These are phyloP conservation scores for Phyllosticta paracitricarpa DNA, from an alignment of 2,329 filamentous ascomycete genomes.

Conservation along the genomic window DNA sequence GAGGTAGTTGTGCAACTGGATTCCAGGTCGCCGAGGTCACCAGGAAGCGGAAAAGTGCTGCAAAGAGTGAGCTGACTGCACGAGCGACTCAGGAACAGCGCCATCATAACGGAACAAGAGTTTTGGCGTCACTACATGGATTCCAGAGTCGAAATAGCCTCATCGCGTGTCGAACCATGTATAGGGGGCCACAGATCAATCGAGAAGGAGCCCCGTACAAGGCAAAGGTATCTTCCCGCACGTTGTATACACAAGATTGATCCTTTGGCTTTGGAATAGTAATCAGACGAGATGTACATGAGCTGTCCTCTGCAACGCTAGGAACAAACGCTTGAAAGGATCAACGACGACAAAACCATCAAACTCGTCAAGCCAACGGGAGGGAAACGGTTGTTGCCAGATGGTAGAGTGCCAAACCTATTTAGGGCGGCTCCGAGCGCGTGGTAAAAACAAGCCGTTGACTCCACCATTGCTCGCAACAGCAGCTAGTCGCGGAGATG, in stretches of 20 bases:
- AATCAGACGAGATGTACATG: not conserved
- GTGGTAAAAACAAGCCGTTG: not conserved
- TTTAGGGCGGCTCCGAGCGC: not conserved
- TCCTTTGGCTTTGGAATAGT: not conserved
- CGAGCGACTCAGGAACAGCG: not conserved
- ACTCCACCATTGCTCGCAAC: not conserved
- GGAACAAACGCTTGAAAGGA: not conserved
- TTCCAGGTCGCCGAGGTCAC: not conserved
- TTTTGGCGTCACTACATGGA: not conserved
- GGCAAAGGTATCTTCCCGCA: not conserved
- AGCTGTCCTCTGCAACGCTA: not conserved
- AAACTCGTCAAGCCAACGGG: not conserved
- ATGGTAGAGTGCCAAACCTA: not conserved
- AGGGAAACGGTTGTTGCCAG: not conserved
- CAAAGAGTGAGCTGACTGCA: not conserved
- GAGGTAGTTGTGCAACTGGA: not conserved
- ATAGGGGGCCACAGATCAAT: not conserved
- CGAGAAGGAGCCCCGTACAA: not conserved
- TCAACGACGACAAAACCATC: not conserved
- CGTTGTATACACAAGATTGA: not conserved
- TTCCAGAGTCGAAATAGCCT: not conserved
- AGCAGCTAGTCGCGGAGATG: not conserved
- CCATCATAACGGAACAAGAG: not conserved
- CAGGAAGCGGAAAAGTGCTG: not conserved
- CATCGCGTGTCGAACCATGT: not conserved